Conservation (phyloP, 176 grass and related monocot species). For the Oryza longistaminata region DNA sequence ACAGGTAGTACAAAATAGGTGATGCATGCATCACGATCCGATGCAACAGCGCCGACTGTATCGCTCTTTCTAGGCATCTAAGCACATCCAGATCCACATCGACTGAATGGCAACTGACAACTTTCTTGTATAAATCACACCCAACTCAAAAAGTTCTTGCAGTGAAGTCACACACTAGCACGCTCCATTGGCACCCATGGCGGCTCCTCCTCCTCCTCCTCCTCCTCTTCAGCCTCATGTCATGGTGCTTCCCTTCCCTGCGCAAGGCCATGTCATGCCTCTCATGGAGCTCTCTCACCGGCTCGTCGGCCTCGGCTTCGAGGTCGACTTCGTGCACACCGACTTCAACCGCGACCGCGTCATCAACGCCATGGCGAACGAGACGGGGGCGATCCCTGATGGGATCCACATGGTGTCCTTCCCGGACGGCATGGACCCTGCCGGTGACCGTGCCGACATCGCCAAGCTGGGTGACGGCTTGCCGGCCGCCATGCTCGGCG, state of each 20-base stretch:
- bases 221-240: constrained; percentile 30
- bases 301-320: constrained; percentile 43
- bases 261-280: constrained; percentile 59
- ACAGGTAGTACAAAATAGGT: neutral
- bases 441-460: constrained; percentile 52
- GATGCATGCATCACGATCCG: neutral
- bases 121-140: neutral
- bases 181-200: constrained; percentile 22
- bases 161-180: neutral
- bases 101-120: neutral
- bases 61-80: neutral
- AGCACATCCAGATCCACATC: neutral
- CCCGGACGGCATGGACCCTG: constrained; percentile 64
- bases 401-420: constrained; percentile 56
- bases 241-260: constrained; percentile 50
- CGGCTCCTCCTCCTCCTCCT: neutral
- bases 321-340: constrained; percentile 53
- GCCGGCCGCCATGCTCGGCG: constrained; percentile 39
- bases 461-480: constrained; percentile 31
- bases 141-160: neutral
- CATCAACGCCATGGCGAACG: constrained; percentile 24
- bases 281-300: constrained; percentile 56
- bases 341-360: constrained; percentile 51
- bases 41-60: neutral
- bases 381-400: constrained; percentile 20